A percentile compares a stretch with the other conserved stretches of the same genome.
phyloP scores from a whole-genome alignment of 2,329 filamentous ascomycete genomes.

The Alternaria novae-zelandiae region DNA sequence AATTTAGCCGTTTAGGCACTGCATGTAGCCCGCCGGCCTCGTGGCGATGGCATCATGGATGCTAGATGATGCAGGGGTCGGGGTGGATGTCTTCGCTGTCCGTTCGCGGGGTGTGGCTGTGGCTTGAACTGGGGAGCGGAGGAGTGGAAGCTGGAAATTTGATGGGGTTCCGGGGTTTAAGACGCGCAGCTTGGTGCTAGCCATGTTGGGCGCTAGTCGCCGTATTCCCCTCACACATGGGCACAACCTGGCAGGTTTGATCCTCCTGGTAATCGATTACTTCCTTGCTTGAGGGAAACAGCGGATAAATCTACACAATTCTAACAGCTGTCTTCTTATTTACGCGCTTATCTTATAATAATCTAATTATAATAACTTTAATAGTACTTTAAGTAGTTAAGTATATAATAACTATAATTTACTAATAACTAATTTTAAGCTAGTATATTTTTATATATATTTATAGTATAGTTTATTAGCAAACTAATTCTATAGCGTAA shows the following conservation, averaged over 20 bases:
- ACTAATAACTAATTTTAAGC: too few species aligned
- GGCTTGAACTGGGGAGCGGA: neutral
- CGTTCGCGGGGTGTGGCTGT: neutral
- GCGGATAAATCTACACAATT: neutral
- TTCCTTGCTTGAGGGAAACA: neutral
- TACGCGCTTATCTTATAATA: too few species aligned
- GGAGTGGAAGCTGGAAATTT: neutral
- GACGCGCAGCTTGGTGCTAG: neutral
- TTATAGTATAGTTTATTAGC: too few species aligned
- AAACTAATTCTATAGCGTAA: too few species aligned
- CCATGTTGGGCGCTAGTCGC: neutral
- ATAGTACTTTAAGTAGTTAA: too few species aligned
- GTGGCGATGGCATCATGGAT: constrained; percentile 15
- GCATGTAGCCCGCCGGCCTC: constrained; percentile 4
- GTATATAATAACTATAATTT: too few species aligned
- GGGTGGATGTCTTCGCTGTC: neutral
- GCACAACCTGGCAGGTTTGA: neutral
- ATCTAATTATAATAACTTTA: too few species aligned
- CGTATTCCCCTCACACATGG: neutral
- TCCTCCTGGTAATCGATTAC: neutral
- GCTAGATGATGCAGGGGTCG: neutral
- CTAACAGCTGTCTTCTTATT: too few species aligned
- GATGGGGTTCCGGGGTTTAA: neutral
- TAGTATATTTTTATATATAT: too few species aligned
- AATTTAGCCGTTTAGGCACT: constrained; percentile 45